Conservation (phyloP, 495 filamentous ascomycete genomes). For the Hyphodiscus hymeniophilus region DNA sequence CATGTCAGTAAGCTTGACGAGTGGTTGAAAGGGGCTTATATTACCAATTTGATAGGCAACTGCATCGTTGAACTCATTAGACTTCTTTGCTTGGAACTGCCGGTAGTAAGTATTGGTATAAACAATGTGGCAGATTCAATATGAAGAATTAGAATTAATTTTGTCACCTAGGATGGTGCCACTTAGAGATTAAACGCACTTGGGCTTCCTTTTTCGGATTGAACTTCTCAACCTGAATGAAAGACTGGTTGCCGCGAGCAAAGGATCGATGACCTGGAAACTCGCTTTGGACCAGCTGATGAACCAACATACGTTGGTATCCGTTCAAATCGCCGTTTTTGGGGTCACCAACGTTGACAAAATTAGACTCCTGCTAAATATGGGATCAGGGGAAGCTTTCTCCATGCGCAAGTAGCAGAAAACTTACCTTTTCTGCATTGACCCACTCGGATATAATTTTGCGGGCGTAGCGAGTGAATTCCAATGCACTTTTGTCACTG, state of each 20-base stretch:
- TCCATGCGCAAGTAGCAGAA: background rate
- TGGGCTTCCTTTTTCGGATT: slow-evolving; percentile 10
- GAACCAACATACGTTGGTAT: slow-evolving; percentile 57
- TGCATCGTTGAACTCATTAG: slow-evolving; percentile 12
- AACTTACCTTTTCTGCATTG: slow-evolving; percentile 13
- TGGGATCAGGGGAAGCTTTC: slow-evolving; percentile 2
- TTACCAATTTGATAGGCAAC: slow-evolving; percentile 28
- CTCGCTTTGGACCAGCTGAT: slow-evolving; percentile 57
- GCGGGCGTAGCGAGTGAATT: slow-evolving; percentile 44
- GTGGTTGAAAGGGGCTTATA: background rate
- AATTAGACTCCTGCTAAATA: slow-evolving; percentile 26
- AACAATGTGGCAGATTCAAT: background rate
- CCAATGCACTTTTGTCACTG: slow-evolving; percentile 44
- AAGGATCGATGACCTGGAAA: slow-evolving; percentile 48
- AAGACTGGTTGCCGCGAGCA: slow-evolving; percentile 28
- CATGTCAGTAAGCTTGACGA: background rate
- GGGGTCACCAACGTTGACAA: slow-evolving; percentile 28
- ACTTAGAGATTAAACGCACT: too few relatives aligned
- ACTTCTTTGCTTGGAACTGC: slow-evolving; percentile 9
- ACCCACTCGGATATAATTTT: slow-evolving; percentile 44
- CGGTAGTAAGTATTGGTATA: slow-evolving; percentile 4
- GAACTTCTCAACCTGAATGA: slow-evolving; percentile 38
- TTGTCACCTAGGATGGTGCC: background rate
- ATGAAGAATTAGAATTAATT: background rate
- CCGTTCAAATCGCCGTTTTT: slow-evolving; percentile 22